A percentile compares a stretch with the other conserved stretches of the same genome.
Evolutionary conservation across 2,329 filamentous ascomycete genomes (phyloP).

Genomic region (Thielaviopsis musarum): DNA sequence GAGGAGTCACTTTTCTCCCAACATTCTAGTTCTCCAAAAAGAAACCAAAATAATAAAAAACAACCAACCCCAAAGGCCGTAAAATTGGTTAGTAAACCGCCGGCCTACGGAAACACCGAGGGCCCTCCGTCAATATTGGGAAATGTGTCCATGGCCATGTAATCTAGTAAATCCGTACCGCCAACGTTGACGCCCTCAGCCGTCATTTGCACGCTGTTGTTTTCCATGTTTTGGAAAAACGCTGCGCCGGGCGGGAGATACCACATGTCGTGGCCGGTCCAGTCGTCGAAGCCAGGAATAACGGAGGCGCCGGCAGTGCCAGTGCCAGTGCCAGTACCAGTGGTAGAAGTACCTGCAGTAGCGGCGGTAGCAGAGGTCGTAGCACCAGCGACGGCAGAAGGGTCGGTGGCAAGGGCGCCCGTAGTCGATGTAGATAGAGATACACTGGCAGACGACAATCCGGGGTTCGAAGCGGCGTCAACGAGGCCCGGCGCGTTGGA

Average conservation of each 20-base stretch:
- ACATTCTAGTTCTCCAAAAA: not conserved
- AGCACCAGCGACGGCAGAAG: not conserved
- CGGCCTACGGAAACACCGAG: not conserved
- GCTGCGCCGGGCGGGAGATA: slow-evolving; percentile 46
- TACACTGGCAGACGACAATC: not conserved
- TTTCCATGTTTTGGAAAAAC: slow-evolving; percentile 48
- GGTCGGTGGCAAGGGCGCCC: not conserved
- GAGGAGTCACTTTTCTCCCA: too few species aligned
- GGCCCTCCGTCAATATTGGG: slow-evolving; percentile 4
- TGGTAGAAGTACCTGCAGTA: slow-evolving; percentile 9
- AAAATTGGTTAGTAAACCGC: not conserved
- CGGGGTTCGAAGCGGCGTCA: slow-evolving; percentile 4
- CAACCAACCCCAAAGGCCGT: not conserved
- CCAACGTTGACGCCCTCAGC: slow-evolving; percentile 51
- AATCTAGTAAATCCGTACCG: slow-evolving; percentile 49
- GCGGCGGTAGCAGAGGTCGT: too few species aligned
- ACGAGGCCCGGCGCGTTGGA: not conserved
- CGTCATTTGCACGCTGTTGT: slow-evolving; percentile 45
- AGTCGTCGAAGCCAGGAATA: slow-evolving; percentile 30
- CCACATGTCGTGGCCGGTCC: slow-evolving; percentile 48
- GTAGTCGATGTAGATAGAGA: too few species aligned
- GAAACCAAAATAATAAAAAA: too few species aligned
- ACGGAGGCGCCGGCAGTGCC: too few species aligned
- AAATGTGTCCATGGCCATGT: slow-evolving; percentile 43
- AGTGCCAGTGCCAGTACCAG: slow-evolving; percentile 20